Conservation (phyloP, 257 asterid genomes). For the Knoxia roxburghii region DNA sequence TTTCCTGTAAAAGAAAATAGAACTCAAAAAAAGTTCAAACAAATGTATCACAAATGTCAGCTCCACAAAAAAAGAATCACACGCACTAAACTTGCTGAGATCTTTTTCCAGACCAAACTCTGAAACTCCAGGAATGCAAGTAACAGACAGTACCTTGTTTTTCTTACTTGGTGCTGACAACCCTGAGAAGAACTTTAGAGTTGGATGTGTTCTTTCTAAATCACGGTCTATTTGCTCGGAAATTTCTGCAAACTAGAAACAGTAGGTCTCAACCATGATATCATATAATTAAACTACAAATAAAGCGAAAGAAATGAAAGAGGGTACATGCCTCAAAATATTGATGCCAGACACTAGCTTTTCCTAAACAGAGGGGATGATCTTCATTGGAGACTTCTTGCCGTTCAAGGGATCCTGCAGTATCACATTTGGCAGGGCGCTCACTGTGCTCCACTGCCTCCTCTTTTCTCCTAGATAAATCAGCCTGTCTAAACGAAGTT, state of each 20-base stretch:
- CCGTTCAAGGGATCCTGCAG: conserved; percentile 12
- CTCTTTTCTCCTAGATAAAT: conserved; percentile 18
- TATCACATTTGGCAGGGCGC: neutral
- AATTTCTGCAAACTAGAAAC: conserved; percentile 22
- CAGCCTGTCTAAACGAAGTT: conserved; percentile 13
- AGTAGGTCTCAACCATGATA: neutral
- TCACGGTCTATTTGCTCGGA: conserved; percentile 20
- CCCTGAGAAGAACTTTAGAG: conserved; percentile 18
- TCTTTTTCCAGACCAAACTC: neutral
- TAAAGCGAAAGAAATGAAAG: neutral
- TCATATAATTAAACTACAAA: neutral
- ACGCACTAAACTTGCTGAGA: neutral
- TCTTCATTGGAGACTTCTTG: conserved; percentile 15
- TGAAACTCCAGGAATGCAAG: neutral
- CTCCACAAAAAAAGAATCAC: neutral
- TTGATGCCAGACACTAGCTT: conserved; percentile 23
- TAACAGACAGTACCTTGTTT: conserved; percentile 10
- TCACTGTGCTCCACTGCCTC: neutral
- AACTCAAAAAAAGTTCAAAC: neutral
- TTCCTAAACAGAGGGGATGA: conserved; percentile 23
- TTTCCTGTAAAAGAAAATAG: conserved; percentile 12
- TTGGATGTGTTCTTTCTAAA: conserved; percentile 19
- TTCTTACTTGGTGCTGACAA: conserved; percentile 15
- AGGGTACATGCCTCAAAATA: conserved; percentile 18
- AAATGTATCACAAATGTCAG: neutral